phyloP scores from a whole-genome alignment of 148 eudicot species.

The Spergularia bocconei region DNA sequence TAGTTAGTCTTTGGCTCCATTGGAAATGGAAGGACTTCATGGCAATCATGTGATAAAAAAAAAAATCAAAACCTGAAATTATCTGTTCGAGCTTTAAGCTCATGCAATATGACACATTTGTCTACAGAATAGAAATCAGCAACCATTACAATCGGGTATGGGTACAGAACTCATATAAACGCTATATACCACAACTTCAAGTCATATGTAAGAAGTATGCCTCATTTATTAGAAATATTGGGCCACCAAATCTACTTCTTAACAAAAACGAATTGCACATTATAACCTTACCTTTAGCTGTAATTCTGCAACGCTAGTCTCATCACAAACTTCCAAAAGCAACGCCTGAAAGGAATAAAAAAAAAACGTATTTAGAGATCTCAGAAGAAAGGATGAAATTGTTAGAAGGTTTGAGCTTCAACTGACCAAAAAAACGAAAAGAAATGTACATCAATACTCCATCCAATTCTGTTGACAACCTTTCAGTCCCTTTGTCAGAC shows the following conservation, averaged over 20 bases:
- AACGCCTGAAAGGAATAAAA: constrained; percentile 46
- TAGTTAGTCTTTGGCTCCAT: no score
- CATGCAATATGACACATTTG: neutral
- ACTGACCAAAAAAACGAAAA: neutral
- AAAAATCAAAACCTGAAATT: neutral
- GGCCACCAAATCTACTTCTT: neutral
- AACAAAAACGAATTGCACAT: neutral
- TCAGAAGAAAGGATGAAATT: neutral
- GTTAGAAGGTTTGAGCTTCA: neutral
- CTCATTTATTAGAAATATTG: neutral
- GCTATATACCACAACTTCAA: neutral
- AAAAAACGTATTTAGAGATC: neutral
- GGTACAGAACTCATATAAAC: neutral
- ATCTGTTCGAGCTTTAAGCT: neutral
- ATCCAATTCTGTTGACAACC: no score
- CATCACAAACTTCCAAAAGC: constrained; percentile 74
- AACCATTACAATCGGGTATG: neutral
- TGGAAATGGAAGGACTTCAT: neutral
- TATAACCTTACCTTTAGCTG: constrained; percentile 61
- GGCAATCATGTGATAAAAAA: neutral
- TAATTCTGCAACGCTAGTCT: constrained; percentile 79
- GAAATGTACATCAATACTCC: neutral
- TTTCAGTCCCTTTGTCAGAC: no score
- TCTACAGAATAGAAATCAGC: neutral
- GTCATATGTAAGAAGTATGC: neutral